Evolutionary conservation across 371 early-diverging fungal species (phyloP).

Genomic region (Entomophthora muscae): DNA sequence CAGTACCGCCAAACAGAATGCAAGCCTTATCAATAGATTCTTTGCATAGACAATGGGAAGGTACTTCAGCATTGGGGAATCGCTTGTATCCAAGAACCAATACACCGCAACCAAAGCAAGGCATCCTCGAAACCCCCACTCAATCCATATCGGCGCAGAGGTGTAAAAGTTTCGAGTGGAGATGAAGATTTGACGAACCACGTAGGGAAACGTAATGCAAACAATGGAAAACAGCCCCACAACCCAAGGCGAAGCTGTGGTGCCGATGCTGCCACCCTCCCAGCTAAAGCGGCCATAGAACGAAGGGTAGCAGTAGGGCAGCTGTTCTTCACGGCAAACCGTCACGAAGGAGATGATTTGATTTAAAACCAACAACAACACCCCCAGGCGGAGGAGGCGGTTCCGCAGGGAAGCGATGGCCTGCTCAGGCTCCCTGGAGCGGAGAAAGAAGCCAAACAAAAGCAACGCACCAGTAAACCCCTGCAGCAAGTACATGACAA

Average conservation of each 20-base stretch:
- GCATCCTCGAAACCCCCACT: constrained; percentile 8
- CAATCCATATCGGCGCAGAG: constrained; percentile 11
- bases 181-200: constrained; percentile 3
- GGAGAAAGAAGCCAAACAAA: neutral
- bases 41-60: neutral
- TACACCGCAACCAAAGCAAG: constrained; percentile 31
- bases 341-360: constrained; percentile 40
- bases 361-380: constrained; percentile 30
- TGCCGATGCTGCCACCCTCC: constrained; percentile 11
- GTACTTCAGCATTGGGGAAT: constrained; percentile 10
- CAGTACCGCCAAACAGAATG: constrained; percentile 22
- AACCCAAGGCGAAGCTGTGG: constrained; percentile 17
- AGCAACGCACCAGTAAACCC: neutral
- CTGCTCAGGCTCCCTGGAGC: constrained; percentile 1
- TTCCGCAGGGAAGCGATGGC: constrained; percentile 14
- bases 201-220: neutral
- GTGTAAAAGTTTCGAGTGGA: constrained; percentile 12
- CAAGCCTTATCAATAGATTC: constrained; percentile 14
- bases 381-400: constrained; percentile 17
- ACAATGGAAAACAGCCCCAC: constrained; percentile 8
- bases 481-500: neutral
- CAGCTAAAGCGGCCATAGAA: constrained; percentile 26
- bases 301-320: constrained; percentile 48
- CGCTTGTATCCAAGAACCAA: constrained; percentile 39
- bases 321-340: constrained; percentile 78